Evolutionary conservation across 257 asterid species (phyloP).

Genomic region (Voacanga thouarsii): DNA sequence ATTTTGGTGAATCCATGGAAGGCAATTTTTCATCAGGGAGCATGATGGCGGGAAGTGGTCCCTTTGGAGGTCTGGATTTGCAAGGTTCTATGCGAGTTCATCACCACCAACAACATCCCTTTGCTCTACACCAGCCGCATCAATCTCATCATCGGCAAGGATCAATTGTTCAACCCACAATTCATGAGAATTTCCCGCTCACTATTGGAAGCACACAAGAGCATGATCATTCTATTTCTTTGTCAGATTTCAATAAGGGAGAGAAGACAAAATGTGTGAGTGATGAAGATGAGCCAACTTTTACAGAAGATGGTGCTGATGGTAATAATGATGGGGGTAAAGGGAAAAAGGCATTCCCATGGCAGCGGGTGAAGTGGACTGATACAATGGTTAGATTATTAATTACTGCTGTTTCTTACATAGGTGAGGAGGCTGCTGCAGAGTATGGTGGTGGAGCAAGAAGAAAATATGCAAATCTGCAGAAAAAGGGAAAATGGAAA

Average conservation of each 20-base stretch:
- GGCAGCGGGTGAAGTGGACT: slow-evolving; percentile 60
- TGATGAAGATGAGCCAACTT: slow-evolving; percentile 72
- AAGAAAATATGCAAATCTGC: slow-evolving; percentile 52
- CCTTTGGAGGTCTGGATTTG: slow-evolving; percentile 54
- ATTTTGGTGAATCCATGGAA: slow-evolving; percentile 32
- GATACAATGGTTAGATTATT: slow-evolving; percentile 62
- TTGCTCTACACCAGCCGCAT: slow-evolving; percentile 29
- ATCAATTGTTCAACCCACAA: slow-evolving; percentile 36
- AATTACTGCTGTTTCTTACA: slow-evolving; percentile 74
- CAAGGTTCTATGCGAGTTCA: slow-evolving; percentile 43
- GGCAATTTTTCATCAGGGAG: slow-evolving; percentile 45
- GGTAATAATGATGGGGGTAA: slow-evolving; percentile 29
- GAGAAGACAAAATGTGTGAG: slow-evolving; percentile 50
- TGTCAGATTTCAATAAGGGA: slow-evolving; percentile 37
- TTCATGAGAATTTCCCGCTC: slow-evolving; percentile 54
- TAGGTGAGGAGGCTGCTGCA: slow-evolving; percentile 55
- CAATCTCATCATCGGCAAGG: slow-evolving; percentile 38
- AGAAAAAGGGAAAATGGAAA: slow-evolving; percentile 80
- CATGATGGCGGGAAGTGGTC: slow-evolving; percentile 39
- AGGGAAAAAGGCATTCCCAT: slow-evolving; percentile 53
- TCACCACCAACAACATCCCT: slow-evolving; percentile 42
- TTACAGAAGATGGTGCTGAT: slow-evolving; percentile 46
- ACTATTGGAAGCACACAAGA: slow-evolving; percentile 45
- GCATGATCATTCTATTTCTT: slow-evolving; percentile 31
- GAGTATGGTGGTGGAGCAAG: slow-evolving; percentile 39